Conservation (phyloP, 2,329 filamentous ascomycete genomes). For the Penicillium sp. region DNA sequence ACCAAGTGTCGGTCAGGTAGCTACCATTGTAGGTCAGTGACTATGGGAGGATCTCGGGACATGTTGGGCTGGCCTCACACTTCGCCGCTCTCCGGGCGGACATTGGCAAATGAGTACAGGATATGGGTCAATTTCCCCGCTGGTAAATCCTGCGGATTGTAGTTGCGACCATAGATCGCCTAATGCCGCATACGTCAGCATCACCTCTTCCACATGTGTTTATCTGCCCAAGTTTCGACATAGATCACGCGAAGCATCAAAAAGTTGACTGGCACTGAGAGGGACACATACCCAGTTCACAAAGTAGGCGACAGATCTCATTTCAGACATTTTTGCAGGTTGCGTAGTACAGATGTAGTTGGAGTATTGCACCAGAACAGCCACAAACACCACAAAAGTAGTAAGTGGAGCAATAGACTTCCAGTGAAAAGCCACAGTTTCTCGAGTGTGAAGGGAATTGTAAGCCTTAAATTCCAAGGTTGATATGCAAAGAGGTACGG, state of each 20-base stretch:
- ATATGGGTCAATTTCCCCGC: slow-evolving; percentile 82
- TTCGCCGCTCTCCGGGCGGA: slow-evolving; percentile 73
- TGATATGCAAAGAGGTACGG: slow-evolving; percentile 1
- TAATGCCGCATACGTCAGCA: slow-evolving; percentile 16
- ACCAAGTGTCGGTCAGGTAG: slow-evolving; percentile 65
- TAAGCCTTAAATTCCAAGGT: not conserved
- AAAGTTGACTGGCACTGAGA: not conserved
- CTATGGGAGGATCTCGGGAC: not conserved
- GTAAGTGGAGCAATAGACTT: slow-evolving; percentile 9
- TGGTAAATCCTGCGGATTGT: slow-evolving; percentile 79
- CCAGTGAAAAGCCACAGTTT: slow-evolving; percentile 16
- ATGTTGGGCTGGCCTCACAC: slow-evolving; percentile 54
- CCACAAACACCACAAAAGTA: slow-evolving; percentile 16
- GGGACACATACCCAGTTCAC: slow-evolving; percentile 45
- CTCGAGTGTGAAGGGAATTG: not conserved
- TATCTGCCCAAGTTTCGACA: not conserved
- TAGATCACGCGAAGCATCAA: not conserved
- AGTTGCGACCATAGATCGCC: slow-evolving; percentile 85
- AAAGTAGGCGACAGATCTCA: slow-evolving; percentile 44
- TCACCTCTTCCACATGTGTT: not conserved
- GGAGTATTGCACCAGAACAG: slow-evolving; percentile 18
- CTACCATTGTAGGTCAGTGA: slow-evolving; percentile 20
- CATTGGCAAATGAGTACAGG: slow-evolving; percentile 91
- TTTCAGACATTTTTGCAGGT: slow-evolving; percentile 26
- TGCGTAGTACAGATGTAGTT: slow-evolving; percentile 10